Evolutionary conservation across 768 basidiomycete species (phyloP).

Genomic region (Trametes gibbosa): DNA sequence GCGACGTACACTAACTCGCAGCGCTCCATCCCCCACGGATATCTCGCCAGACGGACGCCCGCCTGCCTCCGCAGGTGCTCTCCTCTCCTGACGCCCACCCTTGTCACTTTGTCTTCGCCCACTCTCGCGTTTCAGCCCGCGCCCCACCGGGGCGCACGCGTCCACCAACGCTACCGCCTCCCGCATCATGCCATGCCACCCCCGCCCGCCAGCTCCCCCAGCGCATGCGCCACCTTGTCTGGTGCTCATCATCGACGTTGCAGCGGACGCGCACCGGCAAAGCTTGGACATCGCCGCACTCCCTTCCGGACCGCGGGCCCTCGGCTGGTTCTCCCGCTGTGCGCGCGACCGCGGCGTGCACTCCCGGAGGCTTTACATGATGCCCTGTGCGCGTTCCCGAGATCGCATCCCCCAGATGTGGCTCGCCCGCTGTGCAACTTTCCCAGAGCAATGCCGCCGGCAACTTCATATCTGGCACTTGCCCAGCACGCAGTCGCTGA

Average conservation of each 20-base stretch:
- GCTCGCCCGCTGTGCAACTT: neutral
- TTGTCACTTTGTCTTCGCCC: neutral
- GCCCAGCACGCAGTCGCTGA: neutral
- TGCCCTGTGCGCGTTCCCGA: neutral
- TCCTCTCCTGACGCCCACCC: neutral
- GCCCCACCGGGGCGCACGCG: neutral
- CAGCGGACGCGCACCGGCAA: neutral
- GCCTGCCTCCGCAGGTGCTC: neutral
- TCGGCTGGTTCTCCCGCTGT: neutral
- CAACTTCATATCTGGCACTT: neutral
- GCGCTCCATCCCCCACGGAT: neutral
- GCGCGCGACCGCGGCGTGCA: neutral
- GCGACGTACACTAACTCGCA: neutral
- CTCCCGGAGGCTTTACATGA: neutral
- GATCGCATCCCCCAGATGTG: neutral
- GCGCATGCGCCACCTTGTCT: too few species aligned
- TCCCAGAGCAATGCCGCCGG: neutral
- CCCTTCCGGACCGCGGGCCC: constrained; percentile 5
- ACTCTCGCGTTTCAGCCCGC: constrained; percentile 1
- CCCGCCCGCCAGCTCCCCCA: neutral
- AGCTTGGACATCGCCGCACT: too few species aligned
- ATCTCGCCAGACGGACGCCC: neutral
- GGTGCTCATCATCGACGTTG: too few species aligned
- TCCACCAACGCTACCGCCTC: neutral
- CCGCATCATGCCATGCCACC: neutral